Base-by-base conservation (phyloP, 257 asterid species). In the Solanum lycopersicoides region DNA sequence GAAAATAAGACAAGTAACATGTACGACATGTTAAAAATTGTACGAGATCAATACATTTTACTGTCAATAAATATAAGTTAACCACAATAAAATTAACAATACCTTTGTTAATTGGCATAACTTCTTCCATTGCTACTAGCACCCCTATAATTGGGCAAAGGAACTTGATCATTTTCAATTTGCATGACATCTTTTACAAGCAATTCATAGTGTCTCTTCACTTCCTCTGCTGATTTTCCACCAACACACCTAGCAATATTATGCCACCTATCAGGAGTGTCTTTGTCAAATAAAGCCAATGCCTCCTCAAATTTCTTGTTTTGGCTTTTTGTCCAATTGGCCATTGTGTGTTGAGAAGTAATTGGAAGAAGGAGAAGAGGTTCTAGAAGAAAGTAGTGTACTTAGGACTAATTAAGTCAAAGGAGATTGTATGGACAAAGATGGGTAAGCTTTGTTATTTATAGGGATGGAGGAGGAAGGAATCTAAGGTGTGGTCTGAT, bases 251-350 rank as follows among this genome's bases (percentile, higher is more conserved):
- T 88, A 15, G 94, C 92, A 23, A 92, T 92, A 45, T 92, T 89
- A 20, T 86, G 73, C 94, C 92, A 90, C 25, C 91, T 91, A 83
- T 92, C 92, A 30, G 90, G 91, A 20, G 94, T 92, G 84, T 92
- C 94, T 89, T 85, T 89, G 75, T 90, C 94, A 75, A 65, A 90
- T 80, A 44, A 69, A 15, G 91, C 94, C 87, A 92, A 76, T 56
- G 94, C 94, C 39, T 92, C 94, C 76, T 92, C 94, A 37, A 92
- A 92, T 50, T 89, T 92, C 87, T 92, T 92, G 94, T 92, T 92
- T 63, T 92, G 92, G 79, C 85, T 90, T 30, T 91, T 79, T 23
- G 94, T 92, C 94, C 94, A 93, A 20, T 90, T 87, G 59, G 97
- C 96, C 97, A 95, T 94, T 85, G 28, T 35, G 30, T 35, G 44